Base-by-base conservation (phyloP, 495 filamentous ascomycete genomes). In the Pyrenula aspistea region DNA sequence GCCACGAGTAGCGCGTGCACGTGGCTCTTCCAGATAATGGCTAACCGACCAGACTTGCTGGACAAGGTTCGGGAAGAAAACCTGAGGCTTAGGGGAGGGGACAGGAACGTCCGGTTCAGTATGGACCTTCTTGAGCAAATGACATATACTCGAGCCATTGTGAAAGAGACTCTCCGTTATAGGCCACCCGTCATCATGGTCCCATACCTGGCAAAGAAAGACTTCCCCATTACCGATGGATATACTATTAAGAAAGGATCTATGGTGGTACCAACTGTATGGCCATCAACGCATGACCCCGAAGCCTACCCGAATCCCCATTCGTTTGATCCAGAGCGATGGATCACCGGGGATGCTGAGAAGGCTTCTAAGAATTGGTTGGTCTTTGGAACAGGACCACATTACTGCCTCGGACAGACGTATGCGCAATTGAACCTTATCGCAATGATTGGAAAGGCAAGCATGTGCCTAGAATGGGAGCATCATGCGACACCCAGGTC, bases 101-200 rank as follows among this genome's bases (percentile, higher is more conserved):
- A 97, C 64, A 75, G 78, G 61, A 71, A 85, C 51, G 80, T 83
- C 19, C 77, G 77, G 2, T 71, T 95, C 54, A 83, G 79, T 56
- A 80, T 97, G 71, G 91, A 95, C 36, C 75, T 91, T 72, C 76
- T 96, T 23, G 93, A 97, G 62, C 80, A 83, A 56, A 82, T 96
- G 84, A 77, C 83, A 4, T 97, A 93, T 64, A 97, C 93, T 25
- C 88, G 89, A 54, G 93, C 90, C 48, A 87, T 95, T 53, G 87
- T 98, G 56, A 89, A 93, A 65, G 93, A 98, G 76, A 86, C 87
- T 36, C 82, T 98, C 49, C 87, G 93, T 61, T 97, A 96, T 77
- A 87, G 94, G 51, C 94, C 93, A 49, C 93, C 93, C 57, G 93
- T 98, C 62, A 80, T 96, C 73, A 97, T 98, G 93, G 89, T 96